These are phyloP conservation scores for Termitomyces sp. DNA, from an alignment of 768 basidiomycete genomes.

Conservation along the genomic window DNA sequence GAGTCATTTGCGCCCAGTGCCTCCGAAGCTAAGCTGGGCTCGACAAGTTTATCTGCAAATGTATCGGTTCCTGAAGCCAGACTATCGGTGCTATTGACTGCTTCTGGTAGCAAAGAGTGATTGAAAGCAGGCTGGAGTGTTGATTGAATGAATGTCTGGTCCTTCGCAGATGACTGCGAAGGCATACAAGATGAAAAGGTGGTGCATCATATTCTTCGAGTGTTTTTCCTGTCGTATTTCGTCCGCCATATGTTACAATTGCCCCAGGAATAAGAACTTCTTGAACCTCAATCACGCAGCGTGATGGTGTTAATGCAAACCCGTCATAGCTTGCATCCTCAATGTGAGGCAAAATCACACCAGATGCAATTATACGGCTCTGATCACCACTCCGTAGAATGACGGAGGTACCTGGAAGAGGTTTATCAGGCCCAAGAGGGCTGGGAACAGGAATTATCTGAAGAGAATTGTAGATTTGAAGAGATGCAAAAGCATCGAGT, in stretches of 20 bases:
- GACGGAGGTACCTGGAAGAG: not conserved
- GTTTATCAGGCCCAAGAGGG: slow-evolving; percentile 13
- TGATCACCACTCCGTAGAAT: not conserved
- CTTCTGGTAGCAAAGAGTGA: too few species aligned
- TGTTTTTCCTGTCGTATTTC: not conserved
- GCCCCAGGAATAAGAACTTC: slow-evolving; percentile 2
- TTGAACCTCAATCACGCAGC: not conserved
- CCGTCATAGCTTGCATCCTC: not conserved
- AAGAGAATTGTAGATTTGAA: slow-evolving; percentile 10
- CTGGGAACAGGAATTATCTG: slow-evolving; percentile 15
- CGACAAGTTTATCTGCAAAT: too few species aligned
- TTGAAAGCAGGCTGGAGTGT: too few species aligned
- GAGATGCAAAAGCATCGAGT: slow-evolving; percentile 15
- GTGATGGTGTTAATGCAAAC: not conserved
- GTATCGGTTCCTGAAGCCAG: too few species aligned
- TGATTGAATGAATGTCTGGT: too few species aligned
- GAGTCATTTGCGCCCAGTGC: too few species aligned
- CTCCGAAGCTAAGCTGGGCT: too few species aligned
- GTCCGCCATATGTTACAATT: not conserved
- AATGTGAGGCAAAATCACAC: not conserved
- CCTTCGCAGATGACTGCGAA: not conserved
- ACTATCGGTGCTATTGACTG: too few species aligned
- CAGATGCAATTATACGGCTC: not conserved
- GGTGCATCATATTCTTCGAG: not conserved
- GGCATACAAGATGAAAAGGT: not conserved